Percentiles rank a stretch among this genome's conserved stretches.
Conservation (phyloP, 2,329 filamentous ascomycete species). For the Periconia macrospinosa region DNA sequence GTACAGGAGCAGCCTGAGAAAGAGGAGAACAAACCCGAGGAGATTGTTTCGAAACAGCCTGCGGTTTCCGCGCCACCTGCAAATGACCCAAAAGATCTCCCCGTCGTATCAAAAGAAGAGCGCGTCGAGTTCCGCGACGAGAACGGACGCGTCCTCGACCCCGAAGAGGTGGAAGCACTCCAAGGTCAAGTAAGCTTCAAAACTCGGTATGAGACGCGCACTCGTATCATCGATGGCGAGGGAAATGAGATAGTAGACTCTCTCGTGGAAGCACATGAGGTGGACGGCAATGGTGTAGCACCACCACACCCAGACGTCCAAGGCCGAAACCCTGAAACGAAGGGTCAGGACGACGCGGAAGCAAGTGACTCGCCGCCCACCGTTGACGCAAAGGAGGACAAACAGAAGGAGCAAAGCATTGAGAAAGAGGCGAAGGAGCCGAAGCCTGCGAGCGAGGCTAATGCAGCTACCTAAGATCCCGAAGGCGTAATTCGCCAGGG, state of each 20-base stretch:
- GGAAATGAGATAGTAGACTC: conserved; percentile 73
- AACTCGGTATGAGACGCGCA: conserved; percentile 94
- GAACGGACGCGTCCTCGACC: conserved; percentile 83
- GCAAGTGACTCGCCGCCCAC: conserved; percentile 46
- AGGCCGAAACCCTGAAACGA: conserved; percentile 60
- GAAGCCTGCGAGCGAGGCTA: conserved; percentile 43
- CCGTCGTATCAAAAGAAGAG: conserved; percentile 66
- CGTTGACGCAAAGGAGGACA: conserved; percentile 45
- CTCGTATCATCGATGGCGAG: conserved; percentile 74
- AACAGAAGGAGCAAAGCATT: conserved; percentile 50
- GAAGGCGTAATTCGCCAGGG: neutral
- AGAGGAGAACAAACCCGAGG: conserved; percentile 20
- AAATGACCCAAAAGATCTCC: conserved; percentile 26
- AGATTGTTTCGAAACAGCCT: conserved; percentile 29
- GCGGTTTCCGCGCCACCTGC: conserved; percentile 34
- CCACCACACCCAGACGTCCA: conserved; percentile 61
- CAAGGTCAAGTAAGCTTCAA: conserved; percentile 94
- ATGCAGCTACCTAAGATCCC: conserved; percentile 38
- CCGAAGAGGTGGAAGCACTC: conserved; percentile 79
- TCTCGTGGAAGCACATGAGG: conserved; percentile 40
- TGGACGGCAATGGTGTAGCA: conserved; percentile 43
- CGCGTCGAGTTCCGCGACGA: conserved; percentile 94
- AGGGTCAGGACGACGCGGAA: conserved; percentile 42
- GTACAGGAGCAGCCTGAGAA: conserved; percentile 13
- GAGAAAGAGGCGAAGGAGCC: conserved; percentile 38